Conservation (phyloP, 371 early-diverging fungal genomes). For the Rozella allomycis region DNA sequence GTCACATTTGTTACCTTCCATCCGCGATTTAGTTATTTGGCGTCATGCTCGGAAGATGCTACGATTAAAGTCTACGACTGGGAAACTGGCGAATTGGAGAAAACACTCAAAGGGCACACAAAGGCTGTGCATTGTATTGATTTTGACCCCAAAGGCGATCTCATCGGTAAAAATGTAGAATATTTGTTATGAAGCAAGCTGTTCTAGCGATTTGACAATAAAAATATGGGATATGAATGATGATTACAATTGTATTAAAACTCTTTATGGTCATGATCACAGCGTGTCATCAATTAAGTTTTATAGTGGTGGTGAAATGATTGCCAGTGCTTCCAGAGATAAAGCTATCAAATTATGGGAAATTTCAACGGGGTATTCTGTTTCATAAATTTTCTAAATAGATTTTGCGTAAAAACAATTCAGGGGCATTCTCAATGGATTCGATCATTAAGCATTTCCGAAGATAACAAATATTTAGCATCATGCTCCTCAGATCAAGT, state of each 20-base stretch:
- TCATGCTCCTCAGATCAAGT: slow-evolving; percentile 72
- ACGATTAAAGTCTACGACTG: slow-evolving; percentile 71
- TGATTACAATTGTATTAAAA: slow-evolving; percentile 62
- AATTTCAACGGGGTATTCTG: slow-evolving; percentile 39
- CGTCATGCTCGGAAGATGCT: slow-evolving; percentile 71
- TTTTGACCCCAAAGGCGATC: slow-evolving; percentile 54
- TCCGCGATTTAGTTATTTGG: slow-evolving; percentile 56
- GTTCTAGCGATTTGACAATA: slow-evolving; percentile 68
- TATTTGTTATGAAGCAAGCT: slow-evolving; percentile 32
- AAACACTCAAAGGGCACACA: slow-evolving; percentile 77
- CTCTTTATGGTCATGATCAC: slow-evolving; percentile 77
- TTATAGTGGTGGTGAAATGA: slow-evolving; percentile 44
- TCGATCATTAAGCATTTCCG: slow-evolving; percentile 36
- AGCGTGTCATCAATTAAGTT: slow-evolving; percentile 57
- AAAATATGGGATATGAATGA: slow-evolving; percentile 69
- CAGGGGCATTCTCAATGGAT: slow-evolving; percentile 72
- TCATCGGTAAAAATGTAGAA: slow-evolving; percentile 21
- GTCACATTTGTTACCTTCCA: slow-evolving; percentile 68
- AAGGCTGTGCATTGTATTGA: slow-evolving; percentile 64
- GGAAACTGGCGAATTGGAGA: slow-evolving; percentile 49
- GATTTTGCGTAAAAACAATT: slow-evolving; percentile 56
- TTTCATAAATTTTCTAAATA: slow-evolving; percentile 5
- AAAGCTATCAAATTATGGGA: slow-evolving; percentile 79
- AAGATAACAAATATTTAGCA: slow-evolving; percentile 45
- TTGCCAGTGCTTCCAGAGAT: slow-evolving; percentile 67